These are phyloP conservation scores for Boletus eberwhitei DNA, from an alignment of 768 basidiomycete species.

Conservation along the genomic window DNA sequence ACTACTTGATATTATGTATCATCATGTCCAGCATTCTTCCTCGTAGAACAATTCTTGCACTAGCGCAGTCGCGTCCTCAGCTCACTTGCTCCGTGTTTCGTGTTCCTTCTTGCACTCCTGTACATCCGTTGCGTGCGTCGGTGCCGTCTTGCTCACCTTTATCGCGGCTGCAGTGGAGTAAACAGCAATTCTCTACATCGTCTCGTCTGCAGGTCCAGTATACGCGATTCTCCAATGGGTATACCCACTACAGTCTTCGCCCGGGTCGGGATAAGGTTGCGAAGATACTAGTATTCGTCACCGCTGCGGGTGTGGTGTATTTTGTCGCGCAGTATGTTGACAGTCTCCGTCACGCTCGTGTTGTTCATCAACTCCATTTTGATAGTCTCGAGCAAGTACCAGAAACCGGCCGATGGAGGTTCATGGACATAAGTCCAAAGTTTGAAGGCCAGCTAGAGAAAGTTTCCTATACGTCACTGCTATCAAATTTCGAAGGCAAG, in stretches of 20 bases:
- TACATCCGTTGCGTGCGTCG: not conserved
- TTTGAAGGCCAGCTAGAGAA: constrained; percentile 55
- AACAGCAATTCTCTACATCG: constrained; percentile 22
- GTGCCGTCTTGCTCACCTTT: not conserved
- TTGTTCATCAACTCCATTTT: not conserved
- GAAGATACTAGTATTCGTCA: constrained; percentile 18
- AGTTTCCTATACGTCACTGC: constrained; percentile 38
- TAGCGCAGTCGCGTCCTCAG: constrained; percentile 1
- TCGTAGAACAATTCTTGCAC: not conserved
- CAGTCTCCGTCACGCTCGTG: not conserved
- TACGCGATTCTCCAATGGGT: constrained; percentile 23
- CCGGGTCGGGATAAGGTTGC: constrained; percentile 7
- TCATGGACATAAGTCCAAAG: constrained; percentile 71
- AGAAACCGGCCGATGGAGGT: constrained; percentile 84
- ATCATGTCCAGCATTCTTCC: constrained; percentile 9
- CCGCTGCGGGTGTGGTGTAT: constrained; percentile 23
- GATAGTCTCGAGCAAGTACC: constrained; percentile 77
- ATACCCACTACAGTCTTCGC: constrained; percentile 1
- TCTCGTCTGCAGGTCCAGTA: constrained; percentile 23
- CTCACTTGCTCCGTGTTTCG: not conserved
- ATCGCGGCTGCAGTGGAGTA: not conserved
- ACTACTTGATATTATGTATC: not conserved
- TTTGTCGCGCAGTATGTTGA: constrained; percentile 29
- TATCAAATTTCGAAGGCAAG: constrained; percentile 47
- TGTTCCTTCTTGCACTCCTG: not conserved